Conservation (phyloP, 2,329 filamentous ascomycete genomes). For the Arthrobotrys iridis region DNA sequence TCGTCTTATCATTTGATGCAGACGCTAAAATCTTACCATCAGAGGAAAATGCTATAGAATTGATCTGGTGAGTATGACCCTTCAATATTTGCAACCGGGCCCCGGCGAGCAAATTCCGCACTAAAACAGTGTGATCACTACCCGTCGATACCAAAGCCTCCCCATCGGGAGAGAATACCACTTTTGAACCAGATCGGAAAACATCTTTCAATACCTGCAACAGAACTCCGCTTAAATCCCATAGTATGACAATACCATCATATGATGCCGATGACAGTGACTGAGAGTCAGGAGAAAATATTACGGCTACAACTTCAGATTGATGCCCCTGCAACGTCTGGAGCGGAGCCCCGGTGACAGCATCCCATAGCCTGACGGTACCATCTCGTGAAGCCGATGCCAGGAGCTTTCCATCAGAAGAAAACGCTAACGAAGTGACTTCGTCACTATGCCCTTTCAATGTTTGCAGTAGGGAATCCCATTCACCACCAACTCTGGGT, state of each 20-base stretch:
- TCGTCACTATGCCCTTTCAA: neutral
- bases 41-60: neutral
- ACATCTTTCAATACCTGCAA: too few relatives aligned
- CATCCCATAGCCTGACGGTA: constrained; percentile 62
- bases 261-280: constrained; percentile 78
- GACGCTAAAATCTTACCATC: neutral
- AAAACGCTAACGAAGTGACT: constrained; percentile 83
- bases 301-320: constrained; percentile 88
- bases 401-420: constrained; percentile 91
- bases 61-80: too few relatives aligned
- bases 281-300: constrained; percentile 91
- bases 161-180: neutral
- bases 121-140: too few relatives aligned
- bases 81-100: too few relatives aligned
- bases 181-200: too few relatives aligned
- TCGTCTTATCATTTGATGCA: constrained; percentile 13
- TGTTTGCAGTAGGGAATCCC: neutral
- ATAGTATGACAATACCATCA: constrained; percentile 73
- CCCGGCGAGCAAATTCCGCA: too few relatives aligned
- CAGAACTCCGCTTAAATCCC: too few relatives aligned
- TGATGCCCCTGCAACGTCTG: constrained; percentile 59
- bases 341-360: constrained; percentile 61
- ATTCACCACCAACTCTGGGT: neutral
- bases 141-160: neutral
- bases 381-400: constrained; percentile 73